Evolutionary conservation across 768 basidiomycete genomes (phyloP).

Genomic region (Infundibulicybe gibba): DNA sequence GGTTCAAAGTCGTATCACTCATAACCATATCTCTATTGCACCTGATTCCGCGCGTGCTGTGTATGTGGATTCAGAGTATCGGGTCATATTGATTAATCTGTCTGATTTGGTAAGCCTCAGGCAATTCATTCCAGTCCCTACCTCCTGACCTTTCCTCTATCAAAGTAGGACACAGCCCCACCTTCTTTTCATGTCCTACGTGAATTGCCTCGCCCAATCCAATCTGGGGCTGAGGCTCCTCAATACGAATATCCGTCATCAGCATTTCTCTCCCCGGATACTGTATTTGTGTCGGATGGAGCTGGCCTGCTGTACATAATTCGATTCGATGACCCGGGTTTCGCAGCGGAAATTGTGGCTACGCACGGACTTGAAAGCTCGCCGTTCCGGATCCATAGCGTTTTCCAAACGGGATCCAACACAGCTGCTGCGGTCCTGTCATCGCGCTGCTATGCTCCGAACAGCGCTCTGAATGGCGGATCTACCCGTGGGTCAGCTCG

Average conservation of each 20-base stretch:
- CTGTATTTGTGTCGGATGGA: conserved; percentile 66
- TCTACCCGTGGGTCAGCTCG: conserved; percentile 18
- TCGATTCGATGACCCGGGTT: conserved; percentile 31
- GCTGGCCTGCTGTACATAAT: conserved; percentile 64
- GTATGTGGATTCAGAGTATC: conserved; percentile 66
- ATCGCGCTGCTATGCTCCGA: conserved; percentile 42
- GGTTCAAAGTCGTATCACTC: conserved; percentile 78
- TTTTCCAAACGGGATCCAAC: conserved; percentile 32
- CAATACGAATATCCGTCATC: conserved; percentile 77
- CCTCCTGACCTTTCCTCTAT: conserved; percentile 5
- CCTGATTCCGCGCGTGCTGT: conserved; percentile 42
- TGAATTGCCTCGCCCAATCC: conserved; percentile 55
- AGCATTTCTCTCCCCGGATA: conserved; percentile 45
- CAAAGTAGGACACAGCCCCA: conserved; percentile 44
- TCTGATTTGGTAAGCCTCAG: conserved; percentile 36
- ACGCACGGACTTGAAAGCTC: conserved; percentile 36
- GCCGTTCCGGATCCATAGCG: conserved; percentile 36
- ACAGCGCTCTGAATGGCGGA: conserved; percentile 10
- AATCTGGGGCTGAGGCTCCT: conserved; percentile 28
- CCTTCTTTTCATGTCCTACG: conserved; percentile 57
- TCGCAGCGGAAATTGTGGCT: conserved; percentile 45
- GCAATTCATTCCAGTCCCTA: conserved; percentile 20
- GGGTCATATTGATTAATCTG: conserved; percentile 57
- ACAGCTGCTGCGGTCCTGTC: conserved; percentile 51
- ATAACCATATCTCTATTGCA: conserved; percentile 71